Conservation (phyloP, 148 eudicot genomes). For the Cornus florida region DNA sequence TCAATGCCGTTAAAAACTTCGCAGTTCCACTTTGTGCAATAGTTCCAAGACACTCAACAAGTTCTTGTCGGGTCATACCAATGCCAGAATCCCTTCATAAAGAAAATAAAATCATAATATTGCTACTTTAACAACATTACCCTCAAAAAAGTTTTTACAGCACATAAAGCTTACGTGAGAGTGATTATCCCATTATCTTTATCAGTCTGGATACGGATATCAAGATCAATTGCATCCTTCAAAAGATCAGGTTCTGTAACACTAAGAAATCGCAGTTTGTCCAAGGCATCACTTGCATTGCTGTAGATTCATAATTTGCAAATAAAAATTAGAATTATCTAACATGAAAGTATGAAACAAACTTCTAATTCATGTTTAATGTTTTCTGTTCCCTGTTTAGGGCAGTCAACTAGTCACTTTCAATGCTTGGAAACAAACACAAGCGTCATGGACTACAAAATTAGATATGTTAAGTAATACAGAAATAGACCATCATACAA, state of each 20-base stretch:
- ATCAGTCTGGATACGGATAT: conserved; percentile 82
- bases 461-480: not conserved
- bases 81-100: conserved; percentile 84
- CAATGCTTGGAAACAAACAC: not conserved
- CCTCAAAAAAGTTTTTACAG: not conserved
- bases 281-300: conserved; percentile 99
- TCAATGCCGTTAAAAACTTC: conserved; percentile 84
- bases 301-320: conserved; percentile 32
- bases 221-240: conserved; percentile 74
- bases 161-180: conserved; percentile 57
- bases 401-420: too few species aligned
- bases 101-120: not conserved
- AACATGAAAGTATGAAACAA: not conserved
- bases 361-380: not conserved
- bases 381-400: not conserved
- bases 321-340: not conserved
- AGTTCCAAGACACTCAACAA: conserved; percentile 94
- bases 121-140: not conserved
- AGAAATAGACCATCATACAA: not conserved
- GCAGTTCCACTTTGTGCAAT: conserved; percentile 99
- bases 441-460: not conserved
- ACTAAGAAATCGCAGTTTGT: conserved; percentile 91
- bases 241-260: conserved; percentile 78
- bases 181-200: conserved; percentile 86
- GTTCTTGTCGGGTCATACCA: conserved; percentile 95